Percentiles rank a stretch among this genome's conserved stretches.
Conservation (phyloP, 495 filamentous ascomycete genomes). For the Lichenothelia convexa region DNA sequence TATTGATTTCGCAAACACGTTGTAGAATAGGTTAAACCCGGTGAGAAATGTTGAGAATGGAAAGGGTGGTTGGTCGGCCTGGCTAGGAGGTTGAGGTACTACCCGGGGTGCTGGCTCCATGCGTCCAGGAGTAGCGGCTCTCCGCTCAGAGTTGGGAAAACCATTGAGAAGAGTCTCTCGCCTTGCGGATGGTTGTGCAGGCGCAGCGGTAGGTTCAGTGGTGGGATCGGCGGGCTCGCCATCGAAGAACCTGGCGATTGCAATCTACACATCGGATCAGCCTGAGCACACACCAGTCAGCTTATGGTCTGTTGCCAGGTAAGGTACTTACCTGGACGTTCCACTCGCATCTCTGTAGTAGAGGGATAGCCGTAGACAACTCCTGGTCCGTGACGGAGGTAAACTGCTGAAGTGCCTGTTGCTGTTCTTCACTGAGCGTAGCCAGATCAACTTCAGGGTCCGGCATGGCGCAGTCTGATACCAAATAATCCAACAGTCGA, state of each 20-base stretch:
- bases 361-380: constrained; percentile 51
- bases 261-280: constrained; percentile 44
- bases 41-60: constrained; percentile 60
- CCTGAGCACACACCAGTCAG: no score
- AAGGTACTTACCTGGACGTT: constrained; percentile 58
- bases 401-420: constrained; percentile 67
- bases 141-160: no score
- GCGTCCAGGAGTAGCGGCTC: constrained; percentile 5
- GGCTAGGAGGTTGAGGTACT: constrained; percentile 49
- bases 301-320: constrained; percentile 1
- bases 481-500: neutral
- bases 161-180: constrained; percentile 52
- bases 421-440: constrained; percentile 57
- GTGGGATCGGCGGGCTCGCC: constrained; percentile 66
- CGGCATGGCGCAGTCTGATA: constrained; percentile 17
- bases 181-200: constrained; percentile 38
- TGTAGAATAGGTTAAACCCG: constrained; percentile 63
- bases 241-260: constrained; percentile 93
- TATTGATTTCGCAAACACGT: constrained; percentile 41
- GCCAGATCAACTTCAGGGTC: constrained; percentile 36
- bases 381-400: constrained; percentile 76
- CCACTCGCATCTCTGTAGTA: constrained; percentile 80
- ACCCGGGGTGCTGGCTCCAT: constrained; percentile 59
- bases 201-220: constrained; percentile 40
- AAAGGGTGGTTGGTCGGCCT: constrained; percentile 47